These are phyloP conservation scores for Combretum micranthum DNA, from an alignment of 345 rosid species.

Conservation along the genomic window DNA sequence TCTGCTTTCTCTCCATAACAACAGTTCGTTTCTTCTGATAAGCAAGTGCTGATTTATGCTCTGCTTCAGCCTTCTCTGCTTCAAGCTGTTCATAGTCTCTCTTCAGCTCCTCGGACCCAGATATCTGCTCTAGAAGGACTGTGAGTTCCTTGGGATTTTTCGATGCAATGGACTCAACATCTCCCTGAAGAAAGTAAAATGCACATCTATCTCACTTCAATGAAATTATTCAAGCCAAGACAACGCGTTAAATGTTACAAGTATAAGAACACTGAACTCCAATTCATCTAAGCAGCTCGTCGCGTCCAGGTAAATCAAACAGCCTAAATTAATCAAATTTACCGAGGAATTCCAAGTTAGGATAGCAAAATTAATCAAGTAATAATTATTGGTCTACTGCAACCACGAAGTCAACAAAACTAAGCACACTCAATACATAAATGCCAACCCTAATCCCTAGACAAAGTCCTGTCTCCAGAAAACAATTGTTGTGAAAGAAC, in stretches of 20 bases:
- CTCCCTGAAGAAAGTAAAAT: slow-evolving; percentile 49
- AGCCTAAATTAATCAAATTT: too few relatives aligned
- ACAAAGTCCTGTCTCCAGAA: neutral
- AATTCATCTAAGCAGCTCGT: neutral
- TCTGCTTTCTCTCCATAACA: slow-evolving; percentile 83
- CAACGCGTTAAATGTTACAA: neutral
- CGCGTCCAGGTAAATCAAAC: too few relatives aligned
- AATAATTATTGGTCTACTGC: too few relatives aligned
- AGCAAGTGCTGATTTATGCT: slow-evolving; percentile 69
- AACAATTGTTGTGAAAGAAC: neutral
- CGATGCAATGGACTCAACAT: slow-evolving; percentile 97
- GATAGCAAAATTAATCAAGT: too few relatives aligned
- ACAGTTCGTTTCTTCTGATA: slow-evolving; percentile 82
- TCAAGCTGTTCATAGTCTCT: slow-evolving; percentile 80
- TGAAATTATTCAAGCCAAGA: neutral
- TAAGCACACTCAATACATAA: too few relatives aligned
- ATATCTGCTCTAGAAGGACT: slow-evolving; percentile 81
- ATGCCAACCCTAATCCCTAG: neutral
- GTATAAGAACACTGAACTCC: neutral
- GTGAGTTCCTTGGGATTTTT: slow-evolving; percentile 95
- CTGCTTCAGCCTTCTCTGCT: slow-evolving; percentile 71
- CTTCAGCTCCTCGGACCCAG: slow-evolving; percentile 94
- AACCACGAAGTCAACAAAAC: too few relatives aligned
- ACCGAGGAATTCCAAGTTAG: too few relatives aligned
- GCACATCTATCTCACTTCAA: neutral